Evolutionary conservation across 2,329 filamentous ascomycete species (phyloP), one percentile per base, ranked within the genome.

Genomic region (Ascomycota sp.): DNA sequence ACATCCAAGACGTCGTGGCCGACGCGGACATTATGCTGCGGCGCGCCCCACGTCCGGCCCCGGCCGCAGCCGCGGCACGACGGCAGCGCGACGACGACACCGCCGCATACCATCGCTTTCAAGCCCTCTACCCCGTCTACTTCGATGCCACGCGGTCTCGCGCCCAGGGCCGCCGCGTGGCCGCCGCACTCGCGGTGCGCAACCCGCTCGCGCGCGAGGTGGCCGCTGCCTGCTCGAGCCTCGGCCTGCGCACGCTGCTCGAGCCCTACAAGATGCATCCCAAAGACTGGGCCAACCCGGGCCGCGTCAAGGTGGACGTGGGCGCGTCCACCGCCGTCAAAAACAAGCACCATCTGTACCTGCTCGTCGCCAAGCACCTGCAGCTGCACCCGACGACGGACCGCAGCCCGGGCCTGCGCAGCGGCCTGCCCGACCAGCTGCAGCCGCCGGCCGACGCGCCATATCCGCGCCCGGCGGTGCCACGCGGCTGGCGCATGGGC

Each of bases 221-320:
- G 47, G 76, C 83, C 27, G 75, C 80, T 47, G 86, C 85, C n/a
- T 79, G 79, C 51, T 72, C 74, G 25, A 56, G 63, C 27, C 64
- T 93, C 35, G 68, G 75, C 20, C 58, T 82, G 23, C 65, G 69
- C 36, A 74, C 76, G 26, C 72, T 89, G 7, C 77, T 94, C 50
- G 89, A 98, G 57, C 81, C 85, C 1, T 77, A 78, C 47, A 93
- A 93, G 61, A 67, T 73, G 35, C 89, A 98, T 53, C 89, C 89
- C 6, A 86, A 89, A 56, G 89, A 98, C 59, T 98, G 89, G 89
- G 75, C 77, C 33, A 98, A 98, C 57, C 89, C 89, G 9, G 89
- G 89, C 4, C 67, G 89, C 34, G 80, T 95, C 37, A 73, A 80
- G 41, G 71, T 95, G 29, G 57, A 75, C 45, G 58, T 94, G 34